Conservation (phyloP, 805 yeast genomes). For the Candida boidinii region DNA sequence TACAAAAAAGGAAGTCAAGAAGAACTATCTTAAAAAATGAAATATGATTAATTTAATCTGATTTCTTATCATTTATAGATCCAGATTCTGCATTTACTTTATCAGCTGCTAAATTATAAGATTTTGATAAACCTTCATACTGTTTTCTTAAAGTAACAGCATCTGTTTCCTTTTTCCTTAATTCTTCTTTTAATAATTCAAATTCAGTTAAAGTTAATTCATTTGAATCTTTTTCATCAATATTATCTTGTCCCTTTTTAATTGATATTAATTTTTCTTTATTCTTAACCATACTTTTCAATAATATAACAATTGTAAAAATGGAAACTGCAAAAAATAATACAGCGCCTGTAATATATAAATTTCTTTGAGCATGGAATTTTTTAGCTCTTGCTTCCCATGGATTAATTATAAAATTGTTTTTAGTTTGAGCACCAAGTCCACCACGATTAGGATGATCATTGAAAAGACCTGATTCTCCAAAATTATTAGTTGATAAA, state of each 20-base stretch:
- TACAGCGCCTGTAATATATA: slow-evolving; percentile 48
- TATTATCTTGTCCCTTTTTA: background rate
- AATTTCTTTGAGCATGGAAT: slow-evolving; percentile 49
- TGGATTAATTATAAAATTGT: slow-evolving; percentile 15
- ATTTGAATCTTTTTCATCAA: slow-evolving; percentile 36
- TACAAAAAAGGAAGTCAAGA: no score
- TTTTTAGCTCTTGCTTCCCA: slow-evolving; percentile 33
- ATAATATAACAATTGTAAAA: slow-evolving; percentile 32
- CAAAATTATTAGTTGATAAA: slow-evolving; percentile 1
- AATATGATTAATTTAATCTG: slow-evolving; percentile 1
- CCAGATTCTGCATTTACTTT: slow-evolving; percentile 2
- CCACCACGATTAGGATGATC: slow-evolving; percentile 2
- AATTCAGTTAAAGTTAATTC: slow-evolving; percentile 20
- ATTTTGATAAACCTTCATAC: slow-evolving; percentile 30
- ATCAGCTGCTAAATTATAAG: slow-evolving; percentile 31
- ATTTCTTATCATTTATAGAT: background rate
- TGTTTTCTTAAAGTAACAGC: slow-evolving; percentile 32
- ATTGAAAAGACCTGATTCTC: slow-evolving; percentile 1
- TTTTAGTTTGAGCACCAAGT: no score
- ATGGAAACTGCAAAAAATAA: slow-evolving; percentile 38
- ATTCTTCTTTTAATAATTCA: slow-evolving; percentile 11
- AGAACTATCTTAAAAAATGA: no score
- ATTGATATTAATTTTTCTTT: slow-evolving; percentile 16
- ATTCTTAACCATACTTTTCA: slow-evolving; percentile 34
- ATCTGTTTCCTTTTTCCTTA: slow-evolving; percentile 12